Conservation (phyloP, 257 asterid genomes). For the Henckelia pumila region DNA sequence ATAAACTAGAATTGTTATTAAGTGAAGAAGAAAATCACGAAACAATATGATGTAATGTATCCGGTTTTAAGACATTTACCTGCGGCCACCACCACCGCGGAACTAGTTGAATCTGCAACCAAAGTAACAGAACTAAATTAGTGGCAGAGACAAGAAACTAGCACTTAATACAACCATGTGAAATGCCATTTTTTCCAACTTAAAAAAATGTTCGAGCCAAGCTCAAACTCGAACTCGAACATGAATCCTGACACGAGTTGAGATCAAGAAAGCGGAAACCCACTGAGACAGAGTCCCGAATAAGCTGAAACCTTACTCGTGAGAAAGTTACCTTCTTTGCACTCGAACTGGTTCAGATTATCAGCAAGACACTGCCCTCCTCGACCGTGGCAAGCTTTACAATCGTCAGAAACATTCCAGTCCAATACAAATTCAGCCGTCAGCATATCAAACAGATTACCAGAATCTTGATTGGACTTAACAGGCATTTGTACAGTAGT, state of each 20-base stretch:
- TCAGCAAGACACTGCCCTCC: slow-evolving; percentile 38
- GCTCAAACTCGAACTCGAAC: background rate
- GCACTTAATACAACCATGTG: background rate
- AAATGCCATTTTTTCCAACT: background rate
- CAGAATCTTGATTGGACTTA: background rate
- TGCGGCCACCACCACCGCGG: slow-evolving; percentile 22
- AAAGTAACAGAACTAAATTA: background rate
- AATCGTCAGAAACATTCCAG: slow-evolving; percentile 35
- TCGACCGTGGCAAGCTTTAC: slow-evolving; percentile 26
- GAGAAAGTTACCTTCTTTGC: slow-evolving; percentile 30
- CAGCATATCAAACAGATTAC: slow-evolving; percentile 9
- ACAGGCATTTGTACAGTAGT: slow-evolving; percentile 24
- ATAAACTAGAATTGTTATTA: no score
- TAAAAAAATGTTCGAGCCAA: background rate
- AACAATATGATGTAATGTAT: background rate
- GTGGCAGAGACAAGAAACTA: background rate
- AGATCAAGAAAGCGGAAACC: background rate
- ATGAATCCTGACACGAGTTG: no score
- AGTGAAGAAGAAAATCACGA: background rate
- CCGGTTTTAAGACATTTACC: slow-evolving; percentile 22
- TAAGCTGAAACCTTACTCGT: background rate
- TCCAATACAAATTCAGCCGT: slow-evolving; percentile 25
- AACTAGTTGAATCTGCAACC: slow-evolving; percentile 12
- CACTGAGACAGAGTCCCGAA: no score
- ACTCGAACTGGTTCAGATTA: slow-evolving; percentile 7